Evolutionary conservation across 305 asterid species (phyloP).

Genomic region (Fraxinus angustifolia): DNA sequence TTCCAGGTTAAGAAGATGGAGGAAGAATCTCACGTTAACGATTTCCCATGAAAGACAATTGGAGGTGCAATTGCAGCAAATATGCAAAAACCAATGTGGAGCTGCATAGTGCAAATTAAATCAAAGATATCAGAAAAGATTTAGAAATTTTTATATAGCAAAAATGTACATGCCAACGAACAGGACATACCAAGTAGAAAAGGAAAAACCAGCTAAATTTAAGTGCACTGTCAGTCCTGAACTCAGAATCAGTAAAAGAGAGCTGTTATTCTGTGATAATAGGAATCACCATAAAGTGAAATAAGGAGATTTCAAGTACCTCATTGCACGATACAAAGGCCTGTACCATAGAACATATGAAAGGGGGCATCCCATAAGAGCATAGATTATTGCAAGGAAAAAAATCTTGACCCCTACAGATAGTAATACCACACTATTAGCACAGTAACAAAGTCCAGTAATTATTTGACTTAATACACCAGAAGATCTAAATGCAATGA

Average conservation of each 20-base stretch:
- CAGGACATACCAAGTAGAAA: constrained; percentile 68
- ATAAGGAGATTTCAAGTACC: constrained; percentile 43
- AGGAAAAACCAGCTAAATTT: constrained; percentile 93
- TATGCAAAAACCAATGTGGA: constrained; percentile 89
- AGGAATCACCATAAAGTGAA: constrained; percentile 1
- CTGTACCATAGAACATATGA: constrained; percentile 95
- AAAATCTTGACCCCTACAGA: constrained; percentile 82
- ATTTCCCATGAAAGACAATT: constrained; percentile 77
- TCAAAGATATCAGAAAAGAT: constrained; percentile 20
- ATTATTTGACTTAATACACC: constrained; percentile 8
- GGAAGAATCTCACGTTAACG: constrained; percentile 64
- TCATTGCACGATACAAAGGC: constrained; percentile 95
- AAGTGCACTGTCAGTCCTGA: constrained; percentile 96
- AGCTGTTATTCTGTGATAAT: constrained; percentile 1
- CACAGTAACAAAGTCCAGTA: constrained; percentile 2
- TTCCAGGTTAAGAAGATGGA: background rate
- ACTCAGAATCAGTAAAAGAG: constrained; percentile 16
- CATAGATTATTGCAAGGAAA: constrained; percentile 86
- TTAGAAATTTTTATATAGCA: background rate
- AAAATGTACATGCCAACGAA: constrained; percentile 7
- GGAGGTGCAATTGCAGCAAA: constrained; percentile 99
- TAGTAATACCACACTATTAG: constrained; percentile 26
- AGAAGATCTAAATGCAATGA: background rate
- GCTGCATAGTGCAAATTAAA: constrained; percentile 46
- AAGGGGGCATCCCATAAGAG: constrained; percentile 77